A percentile compares a stretch with the other conserved stretches of the same genome.
These are phyloP conservation scores for Emydomyces testavorans DNA, from an alignment of 2,329 filamentous ascomycete genomes.

Conservation along the genomic window DNA sequence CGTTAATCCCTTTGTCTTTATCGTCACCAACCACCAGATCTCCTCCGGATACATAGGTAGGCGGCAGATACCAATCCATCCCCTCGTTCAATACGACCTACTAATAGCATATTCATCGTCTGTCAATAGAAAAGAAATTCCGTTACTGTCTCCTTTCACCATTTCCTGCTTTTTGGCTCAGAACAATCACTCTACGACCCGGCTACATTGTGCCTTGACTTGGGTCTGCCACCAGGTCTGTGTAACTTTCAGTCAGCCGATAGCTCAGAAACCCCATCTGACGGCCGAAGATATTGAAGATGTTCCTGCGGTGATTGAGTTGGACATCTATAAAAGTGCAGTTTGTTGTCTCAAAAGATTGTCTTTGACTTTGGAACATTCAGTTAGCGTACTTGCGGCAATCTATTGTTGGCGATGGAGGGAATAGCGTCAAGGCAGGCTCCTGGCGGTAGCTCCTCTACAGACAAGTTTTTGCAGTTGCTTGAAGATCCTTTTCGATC, in stretches of 20 bases:
- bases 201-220: no score
- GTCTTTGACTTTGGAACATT: background rate
- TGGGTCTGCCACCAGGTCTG: no score
- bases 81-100: slow-evolving; percentile 3
- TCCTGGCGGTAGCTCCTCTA: slow-evolving; percentile 9
- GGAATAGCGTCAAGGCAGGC: slow-evolving; percentile 2
- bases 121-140: background rate
- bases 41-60: background rate
- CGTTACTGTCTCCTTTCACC: background rate
- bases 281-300: no score
- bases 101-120: slow-evolving; percentile 1
- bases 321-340: background rate
- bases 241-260: no score
- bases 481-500: slow-evolving; percentile 38
- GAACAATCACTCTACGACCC: background rate
- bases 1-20: background rate
- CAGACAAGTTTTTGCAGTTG: slow-evolving; percentile 34
- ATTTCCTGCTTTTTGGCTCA: background rate
- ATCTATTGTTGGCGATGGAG: background rate
- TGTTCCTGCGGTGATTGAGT: background rate
- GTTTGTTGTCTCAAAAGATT: background rate
- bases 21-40: slow-evolving; percentile 3
- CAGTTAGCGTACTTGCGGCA: background rate
- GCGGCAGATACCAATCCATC: background rate
- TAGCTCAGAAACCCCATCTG: no score